Percentiles rank a stretch among this genome's conserved stretches.
Conservation (phyloP, 2,329 filamentous ascomycete genomes). For the Hypomyces rosellus region DNA sequence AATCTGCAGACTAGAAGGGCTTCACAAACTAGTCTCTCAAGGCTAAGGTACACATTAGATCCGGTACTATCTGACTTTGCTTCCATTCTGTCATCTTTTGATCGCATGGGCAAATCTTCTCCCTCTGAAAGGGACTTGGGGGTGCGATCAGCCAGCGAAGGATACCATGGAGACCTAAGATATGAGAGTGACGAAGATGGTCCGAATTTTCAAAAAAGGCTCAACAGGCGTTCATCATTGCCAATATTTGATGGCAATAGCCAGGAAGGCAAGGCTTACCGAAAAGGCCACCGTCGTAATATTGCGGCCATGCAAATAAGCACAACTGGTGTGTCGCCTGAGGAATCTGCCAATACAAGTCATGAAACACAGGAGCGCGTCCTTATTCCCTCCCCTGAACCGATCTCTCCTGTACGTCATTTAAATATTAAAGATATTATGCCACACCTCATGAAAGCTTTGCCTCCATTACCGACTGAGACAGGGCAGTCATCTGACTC, state of each 20-base stretch:
- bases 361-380: constrained; percentile 14
- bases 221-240: constrained; percentile 2
- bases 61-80: constrained; percentile 22
- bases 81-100: constrained; percentile 23
- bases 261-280: constrained; percentile 4
- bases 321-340: constrained; percentile 10
- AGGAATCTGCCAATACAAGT: constrained; percentile 1
- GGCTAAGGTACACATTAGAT: constrained; percentile 15
- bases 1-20: constrained; percentile 2
- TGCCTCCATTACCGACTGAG: constrained; percentile 39
- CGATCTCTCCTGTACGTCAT: constrained; percentile 40
- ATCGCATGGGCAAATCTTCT: constrained; percentile 20
- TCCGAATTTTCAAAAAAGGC: neutral
- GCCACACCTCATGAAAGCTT: constrained; percentile 46
- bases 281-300: constrained; percentile 21
- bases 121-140: constrained; percentile 13
- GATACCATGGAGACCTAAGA: neutral
- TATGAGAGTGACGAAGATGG: neutral
- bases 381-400: constrained; percentile 40
- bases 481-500: constrained; percentile 4
- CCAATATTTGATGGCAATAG: constrained; percentile 1
- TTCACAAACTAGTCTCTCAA: constrained; percentile 11
- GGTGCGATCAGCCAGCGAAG: neutral
- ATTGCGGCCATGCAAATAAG: constrained; percentile 19
- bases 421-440: constrained; percentile 44